phyloP scores from a whole-genome alignment of 805 yeast species.

The Pichia insulana region DNA sequence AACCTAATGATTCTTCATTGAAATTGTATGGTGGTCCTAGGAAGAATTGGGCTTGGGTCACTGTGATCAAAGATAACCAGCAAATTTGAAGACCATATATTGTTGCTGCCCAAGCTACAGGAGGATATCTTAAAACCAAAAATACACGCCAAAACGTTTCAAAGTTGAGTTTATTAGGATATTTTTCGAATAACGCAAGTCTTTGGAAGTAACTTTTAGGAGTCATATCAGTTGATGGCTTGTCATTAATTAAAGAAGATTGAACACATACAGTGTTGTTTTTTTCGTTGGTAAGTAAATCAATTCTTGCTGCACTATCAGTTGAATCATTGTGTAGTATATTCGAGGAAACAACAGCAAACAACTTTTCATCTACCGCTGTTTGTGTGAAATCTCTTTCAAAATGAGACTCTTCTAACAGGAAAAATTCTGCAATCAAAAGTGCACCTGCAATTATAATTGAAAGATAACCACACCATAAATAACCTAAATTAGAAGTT shows the following conservation, averaged over 20 bases:
- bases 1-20: background rate
- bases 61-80: constrained; percentile 3
- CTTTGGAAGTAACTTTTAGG: background rate
- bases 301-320: too few species aligned
- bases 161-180: background rate
- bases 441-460: constrained; percentile 53
- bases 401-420: constrained; percentile 63
- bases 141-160: background rate
- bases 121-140: constrained; percentile 1
- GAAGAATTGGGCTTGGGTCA: constrained; percentile 1
- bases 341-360: background rate
- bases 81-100: constrained; percentile 4
- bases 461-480: constrained; percentile 69
- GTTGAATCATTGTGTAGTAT: background rate
- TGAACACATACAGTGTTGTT: background rate
- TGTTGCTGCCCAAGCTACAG: constrained; percentile 1
- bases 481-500: constrained; percentile 42
- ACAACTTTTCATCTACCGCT: background rate
- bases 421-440: constrained; percentile 44
- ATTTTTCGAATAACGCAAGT: background rate
- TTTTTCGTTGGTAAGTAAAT: background rate
- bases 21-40: constrained; percentile 3
- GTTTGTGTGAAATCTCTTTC: constrained; percentile 21
- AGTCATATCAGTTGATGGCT: background rate
- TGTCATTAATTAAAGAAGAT: background rate